These are phyloP conservation scores for Yarrowia bubula DNA, from an alignment of 805 yeast genomes.

Conservation along the genomic window DNA sequence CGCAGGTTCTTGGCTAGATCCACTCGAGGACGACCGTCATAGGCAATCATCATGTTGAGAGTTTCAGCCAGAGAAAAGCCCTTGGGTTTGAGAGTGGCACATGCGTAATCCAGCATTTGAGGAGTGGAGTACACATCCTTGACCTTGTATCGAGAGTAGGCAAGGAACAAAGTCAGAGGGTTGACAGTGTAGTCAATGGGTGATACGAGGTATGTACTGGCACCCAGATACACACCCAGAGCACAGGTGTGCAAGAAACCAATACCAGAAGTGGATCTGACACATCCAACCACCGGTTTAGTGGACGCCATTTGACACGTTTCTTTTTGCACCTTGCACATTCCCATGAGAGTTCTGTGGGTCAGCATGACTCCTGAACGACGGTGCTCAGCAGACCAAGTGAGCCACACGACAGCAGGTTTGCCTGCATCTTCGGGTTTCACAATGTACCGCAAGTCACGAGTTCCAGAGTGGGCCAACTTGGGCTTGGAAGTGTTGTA, in stretches of 20 bases:
- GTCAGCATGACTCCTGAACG: constrained; percentile 55
- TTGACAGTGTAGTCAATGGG: constrained; percentile 73
- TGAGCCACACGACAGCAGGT: constrained; percentile 62
- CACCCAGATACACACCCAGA: constrained; percentile 82
- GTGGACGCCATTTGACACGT: constrained; percentile 78
- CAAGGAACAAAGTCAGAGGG: constrained; percentile 67
- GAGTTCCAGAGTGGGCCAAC: constrained; percentile 36
- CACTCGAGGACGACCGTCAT: constrained; percentile 69
- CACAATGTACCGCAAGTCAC: constrained; percentile 11
- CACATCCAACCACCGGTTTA: constrained; percentile 79
- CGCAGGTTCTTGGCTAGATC: constrained; percentile 55
- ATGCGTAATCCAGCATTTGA: constrained; percentile 76
- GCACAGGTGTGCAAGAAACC: constrained; percentile 87
- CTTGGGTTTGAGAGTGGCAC: constrained; percentile 57
- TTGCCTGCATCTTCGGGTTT: constrained; percentile 41
- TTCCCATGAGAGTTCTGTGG: constrained; percentile 64
- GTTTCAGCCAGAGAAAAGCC: constrained; percentile 61
- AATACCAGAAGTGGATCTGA: constrained; percentile 75
- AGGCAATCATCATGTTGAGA: constrained; percentile 80
- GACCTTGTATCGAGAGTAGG: constrained; percentile 72
- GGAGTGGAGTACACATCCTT: constrained; percentile 83
- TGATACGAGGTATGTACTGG: constrained; percentile 76
- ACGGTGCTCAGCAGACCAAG: constrained; percentile 69
- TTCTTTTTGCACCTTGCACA: constrained; percentile 87
- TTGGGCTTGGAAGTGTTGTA: constrained; percentile 67